phyloP scores from a whole-genome alignment of 805 yeast genomes.

The Yarrowia porcina region DNA sequence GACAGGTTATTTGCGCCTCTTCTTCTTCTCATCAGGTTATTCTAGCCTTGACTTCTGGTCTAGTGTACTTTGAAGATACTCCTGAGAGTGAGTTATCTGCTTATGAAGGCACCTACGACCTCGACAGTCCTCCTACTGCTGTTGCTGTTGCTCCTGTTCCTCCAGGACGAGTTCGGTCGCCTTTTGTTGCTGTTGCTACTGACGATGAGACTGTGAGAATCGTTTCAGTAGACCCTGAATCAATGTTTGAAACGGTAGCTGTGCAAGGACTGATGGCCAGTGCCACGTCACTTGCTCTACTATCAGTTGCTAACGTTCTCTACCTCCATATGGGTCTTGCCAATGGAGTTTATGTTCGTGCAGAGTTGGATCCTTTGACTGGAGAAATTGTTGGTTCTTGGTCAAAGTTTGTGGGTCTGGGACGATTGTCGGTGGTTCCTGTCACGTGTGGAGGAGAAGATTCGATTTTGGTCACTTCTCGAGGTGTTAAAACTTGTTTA shows the following conservation, averaged over 20 bases:
- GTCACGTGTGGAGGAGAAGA: neutral
- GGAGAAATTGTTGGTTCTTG: conserved; percentile 66
- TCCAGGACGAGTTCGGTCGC: conserved; percentile 47
- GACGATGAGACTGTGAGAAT: conserved; percentile 68
- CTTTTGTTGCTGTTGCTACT: conserved; percentile 66
- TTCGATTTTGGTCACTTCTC: neutral
- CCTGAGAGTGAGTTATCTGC: conserved; percentile 66
- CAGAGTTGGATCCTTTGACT: conserved; percentile 52
- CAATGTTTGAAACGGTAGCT: conserved; percentile 57
- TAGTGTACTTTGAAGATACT: conserved; percentile 80
- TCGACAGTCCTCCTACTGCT: conserved; percentile 45
- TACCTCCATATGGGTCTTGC: conserved; percentile 73
- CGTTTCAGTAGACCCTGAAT: conserved; percentile 56
- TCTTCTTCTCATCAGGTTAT: conserved; percentile 66
- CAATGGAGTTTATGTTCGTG: conserved; percentile 76
- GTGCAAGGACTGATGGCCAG: conserved; percentile 62
- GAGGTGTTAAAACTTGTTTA: neutral
- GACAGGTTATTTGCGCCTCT: conserved; percentile 56
- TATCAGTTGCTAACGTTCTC: conserved; percentile 41
- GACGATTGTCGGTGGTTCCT: conserved; percentile 51
- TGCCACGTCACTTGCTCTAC: neutral
- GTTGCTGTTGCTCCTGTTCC: conserved; percentile 51
- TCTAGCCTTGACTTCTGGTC: conserved; percentile 63
- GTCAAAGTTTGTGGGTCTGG: conserved; percentile 70
- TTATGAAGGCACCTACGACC: conserved; percentile 57